Evolutionary conservation across 345 rosid genomes (phyloP).

Genomic region (Arabidopsis arenosa): DNA sequence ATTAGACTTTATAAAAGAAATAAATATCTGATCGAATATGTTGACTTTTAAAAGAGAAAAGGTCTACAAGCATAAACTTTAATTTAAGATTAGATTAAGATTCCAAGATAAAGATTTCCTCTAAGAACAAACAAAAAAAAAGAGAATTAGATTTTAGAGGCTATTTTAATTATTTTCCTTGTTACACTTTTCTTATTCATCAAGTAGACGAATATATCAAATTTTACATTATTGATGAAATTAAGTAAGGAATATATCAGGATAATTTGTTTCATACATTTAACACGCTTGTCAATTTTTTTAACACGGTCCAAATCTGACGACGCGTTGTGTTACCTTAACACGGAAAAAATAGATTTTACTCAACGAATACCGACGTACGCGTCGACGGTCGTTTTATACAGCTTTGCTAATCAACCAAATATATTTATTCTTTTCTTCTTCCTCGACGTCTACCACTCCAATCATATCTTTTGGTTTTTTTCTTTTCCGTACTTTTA

Average conservation of each 20-base stretch:
- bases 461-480: not conserved
- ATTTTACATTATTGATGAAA: not conserved
- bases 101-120: not conserved
- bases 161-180: no score
- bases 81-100: no score
- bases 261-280: not conserved
- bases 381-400: not conserved
- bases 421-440: no score
- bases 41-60: constrained; percentile 18
- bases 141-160: no score
- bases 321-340: not conserved
- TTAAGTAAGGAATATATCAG: not conserved
- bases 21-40: constrained; percentile 35
- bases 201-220: not conserved
- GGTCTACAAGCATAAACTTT: not conserved
- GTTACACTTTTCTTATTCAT: not conserved
- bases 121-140: no score
- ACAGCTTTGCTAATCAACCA: not conserved
- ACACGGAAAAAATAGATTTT: constrained; percentile 14
- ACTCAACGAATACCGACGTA: not conserved
- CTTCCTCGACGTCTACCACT: not conserved
- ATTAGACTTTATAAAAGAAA: not conserved
- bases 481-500: not conserved
- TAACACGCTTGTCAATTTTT: not conserved
- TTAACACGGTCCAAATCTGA: constrained; percentile 18